These are phyloP conservation scores for Yamadazyma sp. DNA, from an alignment of 1,139 yeast genomes.

Conservation along the genomic window DNA sequence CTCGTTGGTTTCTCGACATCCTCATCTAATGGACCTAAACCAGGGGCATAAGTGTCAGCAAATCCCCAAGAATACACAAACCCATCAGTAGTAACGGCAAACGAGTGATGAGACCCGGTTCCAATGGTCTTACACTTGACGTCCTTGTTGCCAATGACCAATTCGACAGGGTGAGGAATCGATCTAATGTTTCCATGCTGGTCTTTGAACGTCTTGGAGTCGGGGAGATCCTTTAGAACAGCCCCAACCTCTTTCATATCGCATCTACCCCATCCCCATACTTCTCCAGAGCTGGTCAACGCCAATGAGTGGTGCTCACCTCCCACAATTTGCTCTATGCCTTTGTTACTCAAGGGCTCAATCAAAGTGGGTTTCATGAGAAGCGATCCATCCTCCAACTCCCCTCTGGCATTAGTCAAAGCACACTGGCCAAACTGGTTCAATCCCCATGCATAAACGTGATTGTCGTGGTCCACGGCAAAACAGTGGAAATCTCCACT, in stretches of 20 bases:
- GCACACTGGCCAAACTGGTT: conserved; percentile 98
- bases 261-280: conserved; percentile 84
- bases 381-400: conserved; percentile 78
- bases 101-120: conserved; percentile 88
- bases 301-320: conserved; percentile 96
- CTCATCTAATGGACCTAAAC: conserved; percentile 88
- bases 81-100: conserved; percentile 85
- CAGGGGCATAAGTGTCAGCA: conserved; percentile 94
- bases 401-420: conserved; percentile 51
- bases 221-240: conserved; percentile 57
- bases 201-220: conserved; percentile 65
- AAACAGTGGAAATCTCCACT: conserved; percentile 96
- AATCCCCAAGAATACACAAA: conserved; percentile 95
- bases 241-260: conserved; percentile 94
- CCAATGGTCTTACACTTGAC: conserved; percentile 62
- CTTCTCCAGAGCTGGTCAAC: conserved; percentile 65
- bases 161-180: conserved; percentile 79
- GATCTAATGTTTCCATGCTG: conserved; percentile 80
- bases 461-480: conserved; percentile 75
- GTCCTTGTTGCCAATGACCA: conserved; percentile 27
- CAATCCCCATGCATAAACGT: conserved; percentile 87
- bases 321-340: conserved; percentile 68
- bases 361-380: conserved; percentile 77
- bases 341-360: conserved; percentile 53
- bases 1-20: conserved; percentile 86